Conservation (phyloP, 495 filamentous ascomycete species). For the Aspergillus biplanus region DNA sequence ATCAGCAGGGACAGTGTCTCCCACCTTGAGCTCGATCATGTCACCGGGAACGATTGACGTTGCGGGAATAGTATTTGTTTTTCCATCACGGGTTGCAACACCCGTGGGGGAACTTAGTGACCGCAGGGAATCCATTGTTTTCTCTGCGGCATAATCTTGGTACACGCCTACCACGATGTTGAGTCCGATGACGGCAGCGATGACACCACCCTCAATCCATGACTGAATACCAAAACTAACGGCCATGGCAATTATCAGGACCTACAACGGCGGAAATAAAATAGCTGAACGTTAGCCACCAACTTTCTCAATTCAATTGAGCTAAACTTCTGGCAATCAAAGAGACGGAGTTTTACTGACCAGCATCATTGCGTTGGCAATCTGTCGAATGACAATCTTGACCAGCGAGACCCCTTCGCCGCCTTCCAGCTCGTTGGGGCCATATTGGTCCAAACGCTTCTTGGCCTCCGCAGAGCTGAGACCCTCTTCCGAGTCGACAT, state of each 20-base stretch:
- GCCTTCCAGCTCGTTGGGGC: slow-evolving; percentile 64
- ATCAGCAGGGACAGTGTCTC: slow-evolving; percentile 83
- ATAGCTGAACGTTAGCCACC: too few species aligned
- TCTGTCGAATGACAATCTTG: slow-evolving; percentile 62
- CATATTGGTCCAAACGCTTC: slow-evolving; percentile 57
- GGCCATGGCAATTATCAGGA: slow-evolving; percentile 70
- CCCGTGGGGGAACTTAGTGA: slow-evolving; percentile 66
- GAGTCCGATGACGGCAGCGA: slow-evolving; percentile 64
- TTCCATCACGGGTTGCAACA: slow-evolving; percentile 56
- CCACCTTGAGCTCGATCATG: slow-evolving; percentile 77
- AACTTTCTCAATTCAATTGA: too few species aligned
- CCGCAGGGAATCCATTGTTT: slow-evolving; percentile 74
- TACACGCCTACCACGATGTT: slow-evolving; percentile 72
- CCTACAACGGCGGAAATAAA: slow-evolving; percentile 36
- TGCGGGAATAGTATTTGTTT: slow-evolving; percentile 55
- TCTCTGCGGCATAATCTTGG: slow-evolving; percentile 73
- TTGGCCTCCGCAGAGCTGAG: slow-evolving; percentile 59
- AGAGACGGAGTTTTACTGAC: slow-evolving; percentile 35
- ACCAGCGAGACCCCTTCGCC: slow-evolving; percentile 58
- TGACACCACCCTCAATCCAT: slow-evolving; percentile 73
- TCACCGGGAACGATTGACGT: slow-evolving; percentile 64
- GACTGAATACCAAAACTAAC: slow-evolving; percentile 70
- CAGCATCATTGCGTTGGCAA: slow-evolving; percentile 72
- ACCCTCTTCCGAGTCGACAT: slow-evolving; percentile 63
- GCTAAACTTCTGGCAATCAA: too few species aligned